Evolutionary conservation across 148 eudicot genomes (phyloP).

Genomic region (Rhododendron vialii): DNA sequence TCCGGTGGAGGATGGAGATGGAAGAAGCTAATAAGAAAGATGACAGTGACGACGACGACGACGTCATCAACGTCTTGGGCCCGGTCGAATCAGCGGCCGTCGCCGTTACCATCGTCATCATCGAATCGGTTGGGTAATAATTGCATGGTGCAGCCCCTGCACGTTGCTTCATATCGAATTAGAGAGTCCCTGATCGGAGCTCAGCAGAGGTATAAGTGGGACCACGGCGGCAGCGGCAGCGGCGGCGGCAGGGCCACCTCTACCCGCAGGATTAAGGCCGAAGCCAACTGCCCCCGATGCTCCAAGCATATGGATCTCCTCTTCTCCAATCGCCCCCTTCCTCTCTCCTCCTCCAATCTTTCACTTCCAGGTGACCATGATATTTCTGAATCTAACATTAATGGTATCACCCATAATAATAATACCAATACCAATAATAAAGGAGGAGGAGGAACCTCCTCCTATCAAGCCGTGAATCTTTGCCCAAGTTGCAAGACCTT

Average conservation of each 20-base stretch:
- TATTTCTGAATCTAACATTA: not conserved
- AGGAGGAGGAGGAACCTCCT: slow-evolving; percentile 10
- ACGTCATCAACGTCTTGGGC: not conserved
- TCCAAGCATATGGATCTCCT: slow-evolving; percentile 57
- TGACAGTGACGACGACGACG: not conserved
- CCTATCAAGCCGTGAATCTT: slow-evolving; percentile 44
- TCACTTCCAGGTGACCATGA: slow-evolving; percentile 4
- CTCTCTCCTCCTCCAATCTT: slow-evolving; percentile 9
- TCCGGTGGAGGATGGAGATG: slow-evolving; percentile 25
- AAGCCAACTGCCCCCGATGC: slow-evolving; percentile 78
- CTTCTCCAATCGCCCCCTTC: slow-evolving; percentile 29
- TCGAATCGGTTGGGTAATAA: not conserved
- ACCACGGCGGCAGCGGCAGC: slow-evolving; percentile 22
- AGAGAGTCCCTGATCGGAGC: slow-evolving; percentile 25
- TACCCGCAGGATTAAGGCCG: slow-evolving; percentile 49
- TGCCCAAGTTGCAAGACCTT: slow-evolving; percentile 76
- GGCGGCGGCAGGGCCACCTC: slow-evolving; percentile 10
- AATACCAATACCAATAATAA: not conserved
- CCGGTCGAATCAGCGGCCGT: slow-evolving; percentile 13
- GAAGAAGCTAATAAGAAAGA: slow-evolving; percentile 12
- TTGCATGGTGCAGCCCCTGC: not conserved
- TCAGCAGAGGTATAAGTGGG: slow-evolving; percentile 43
- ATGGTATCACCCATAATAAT: not conserved
- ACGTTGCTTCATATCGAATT: not conserved
- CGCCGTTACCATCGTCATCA: not conserved